Base-by-base conservation (phyloP, 75 land plant species). In the Pinus tabuliformis region DNA sequence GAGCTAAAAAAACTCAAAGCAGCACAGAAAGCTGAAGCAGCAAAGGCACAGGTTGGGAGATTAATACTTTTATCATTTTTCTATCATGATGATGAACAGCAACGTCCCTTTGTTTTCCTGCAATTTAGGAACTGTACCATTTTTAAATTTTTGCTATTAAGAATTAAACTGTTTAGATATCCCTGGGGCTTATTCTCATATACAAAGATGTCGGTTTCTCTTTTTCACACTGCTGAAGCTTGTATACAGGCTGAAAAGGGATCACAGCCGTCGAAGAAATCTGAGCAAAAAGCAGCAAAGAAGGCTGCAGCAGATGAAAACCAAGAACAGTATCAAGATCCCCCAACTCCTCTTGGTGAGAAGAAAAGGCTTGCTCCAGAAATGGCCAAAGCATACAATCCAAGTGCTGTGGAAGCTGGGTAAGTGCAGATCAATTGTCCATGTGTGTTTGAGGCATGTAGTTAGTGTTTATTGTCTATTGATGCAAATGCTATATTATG, bases 311-410 rank as follows among this genome's bases (percentile, higher is more conserved):
- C 74, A 49, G 83, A 85, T 37, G 89, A 91, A 57, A 95, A 96
- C 62, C 57, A 79, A 26, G 86, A 82, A 18, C 92, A 95, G 62
- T 90, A 79, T 75, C 60, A 82, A 36, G 96, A 93, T 72, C 99
- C 99, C 45, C 82, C 82, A 4, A 91, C 94, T 42, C 82, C 85
- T 58, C 49, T 62, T 57, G 99, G 99, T 30, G 90, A 91, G 79
- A 96, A 91, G 89, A 96, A 93, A 77, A 71, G 22, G 37, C 80
- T 96, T 28, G 88, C 96, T 57, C 78, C 76, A 70, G 91, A 88
- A 54, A 91, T 96, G 90, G 96, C 99, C 0, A 90, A 90, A 59
- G 81, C 85, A n/a, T 96, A 91, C 61, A 88, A 74, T 80, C 99
- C 99, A 42, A 82, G 77, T 86, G 87, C 85, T 24, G 99, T 96